Evolutionary conservation across 169 alveolate species (phyloP), one percentile per base, ranked within the genome.

Genomic region (Cryptosporidium ubiquitum): DNA sequence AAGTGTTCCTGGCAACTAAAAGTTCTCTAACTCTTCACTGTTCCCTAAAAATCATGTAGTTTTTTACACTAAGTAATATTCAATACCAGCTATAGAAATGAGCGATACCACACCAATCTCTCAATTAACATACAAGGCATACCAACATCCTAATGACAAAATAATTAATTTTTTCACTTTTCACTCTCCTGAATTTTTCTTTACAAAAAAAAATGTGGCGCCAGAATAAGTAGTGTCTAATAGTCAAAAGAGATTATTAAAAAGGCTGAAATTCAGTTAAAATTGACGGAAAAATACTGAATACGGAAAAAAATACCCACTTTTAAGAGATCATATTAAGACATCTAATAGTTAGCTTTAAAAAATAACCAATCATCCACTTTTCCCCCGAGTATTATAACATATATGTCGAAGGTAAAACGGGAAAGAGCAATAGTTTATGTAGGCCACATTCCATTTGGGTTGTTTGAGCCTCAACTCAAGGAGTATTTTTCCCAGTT

Each of bases 401-500:
- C 14, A 51, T 12, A 49, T 35, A 79, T 79, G 86, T 58, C 74
- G 0, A 79, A 40, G 49, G 69, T 35, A 9, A 85, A 69, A 44
- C 75, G 79, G n/a, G 89, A 79, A 26, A 85, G 89, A 26, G 98
- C 96, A 57, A 91, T 92, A 5, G 70, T 96, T 1, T 96, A 95
- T 86, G 92, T 95, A 26, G 97, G 97, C 14, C 98, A 95, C 58
- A 58, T 96, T n/a, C 98, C 98, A 10, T 86, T 84, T 58, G 98
- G 97, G 20, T 92, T 96, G 68, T 85, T 85, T 37, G 96, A 95
- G 73, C 91, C 93, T 42, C 95, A 93, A 42, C 75, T 96, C 31
- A 84, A 94, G 84, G 91, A 85, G 52, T 96, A 93, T 93, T 94
- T 96, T 91, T 51, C 85, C 16, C 97, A 96, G 92, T 96, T 96